Percentiles rank a stretch among this genome's conserved stretches.
These are phyloP conservation scores for Ehretia macrophylla DNA, from an alignment of 257 asterid genomes.

Conservation along the genomic window DNA sequence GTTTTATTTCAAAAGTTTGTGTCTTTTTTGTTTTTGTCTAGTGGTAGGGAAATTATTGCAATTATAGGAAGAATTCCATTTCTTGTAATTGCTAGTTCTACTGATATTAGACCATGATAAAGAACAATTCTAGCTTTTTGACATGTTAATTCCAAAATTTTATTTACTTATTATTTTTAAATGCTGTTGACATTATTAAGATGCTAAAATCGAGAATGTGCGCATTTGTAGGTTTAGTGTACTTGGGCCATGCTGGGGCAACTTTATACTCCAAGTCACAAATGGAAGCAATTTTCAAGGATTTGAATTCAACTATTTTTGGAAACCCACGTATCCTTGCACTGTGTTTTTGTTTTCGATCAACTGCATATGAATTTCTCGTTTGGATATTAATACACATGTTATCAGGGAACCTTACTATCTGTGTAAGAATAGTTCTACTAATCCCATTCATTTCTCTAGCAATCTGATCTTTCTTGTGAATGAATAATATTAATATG, in stretches of 20 bases:
- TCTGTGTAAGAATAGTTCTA: not conserved
- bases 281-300: conserved; percentile 63
- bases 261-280: conserved; percentile 82
- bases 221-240: conserved; percentile 53
- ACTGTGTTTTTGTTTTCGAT: not conserved
- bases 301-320: conserved; percentile 59
- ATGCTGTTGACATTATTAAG: not conserved
- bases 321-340: conserved; percentile 96
- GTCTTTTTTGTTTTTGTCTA: no score
- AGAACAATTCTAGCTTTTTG: no score
- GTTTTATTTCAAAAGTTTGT: no score
- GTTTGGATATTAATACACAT: no score
- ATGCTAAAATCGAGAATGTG: not conserved
- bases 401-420: not conserved
- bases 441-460: not conserved
- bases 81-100: no score
- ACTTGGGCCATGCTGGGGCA: conserved; percentile 98
- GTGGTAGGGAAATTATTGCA: no score
- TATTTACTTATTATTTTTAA: no score
- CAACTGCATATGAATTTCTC: not conserved
- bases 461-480: no score
- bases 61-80: no score
- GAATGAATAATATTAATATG: no score
- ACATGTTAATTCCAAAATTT: no score
- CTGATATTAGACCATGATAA: no score